Evolutionary conservation across 106 monocot genomes (phyloP).

Genomic region (Platanthera zijinensis): DNA sequence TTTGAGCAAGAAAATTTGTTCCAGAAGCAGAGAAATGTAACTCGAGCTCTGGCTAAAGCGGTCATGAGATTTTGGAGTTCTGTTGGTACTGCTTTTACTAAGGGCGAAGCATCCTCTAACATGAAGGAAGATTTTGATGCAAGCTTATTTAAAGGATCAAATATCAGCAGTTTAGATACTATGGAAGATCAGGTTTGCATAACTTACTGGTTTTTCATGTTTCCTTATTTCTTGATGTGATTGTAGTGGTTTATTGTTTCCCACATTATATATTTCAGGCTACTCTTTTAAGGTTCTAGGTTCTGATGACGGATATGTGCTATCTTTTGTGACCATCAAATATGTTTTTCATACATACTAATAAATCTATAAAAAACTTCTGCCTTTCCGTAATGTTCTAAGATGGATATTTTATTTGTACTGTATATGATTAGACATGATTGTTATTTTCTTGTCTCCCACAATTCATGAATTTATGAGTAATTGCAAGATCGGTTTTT

Average conservation of each 20-base stretch:
- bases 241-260: constrained; percentile 1
- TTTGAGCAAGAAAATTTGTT: constrained; percentile 38
- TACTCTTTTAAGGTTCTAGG: background rate
- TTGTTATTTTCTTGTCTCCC: background rate
- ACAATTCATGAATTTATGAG: background rate
- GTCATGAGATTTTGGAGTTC: constrained; percentile 79
- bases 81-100: constrained; percentile 20
- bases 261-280: background rate
- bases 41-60: constrained; percentile 49
- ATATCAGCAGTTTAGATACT: constrained; percentile 13
- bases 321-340: constrained; percentile 3
- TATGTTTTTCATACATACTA: background rate
- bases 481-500: background rate
- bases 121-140: constrained; percentile 11
- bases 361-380: background rate
- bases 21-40: constrained; percentile 43
- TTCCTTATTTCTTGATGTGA: constrained; percentile 6
- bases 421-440: background rate
- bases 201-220: background rate
- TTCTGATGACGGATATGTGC: constrained; percentile 1
- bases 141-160: constrained; percentile 7
- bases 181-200: constrained; percentile 46
- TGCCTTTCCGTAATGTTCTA: background rate
- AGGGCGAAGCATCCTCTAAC: constrained; percentile 5
- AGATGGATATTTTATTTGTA: background rate